Base-by-base conservation (phyloP, 2,329 filamentous ascomycete genomes). In the Pseudocercospora crystallina region DNA sequence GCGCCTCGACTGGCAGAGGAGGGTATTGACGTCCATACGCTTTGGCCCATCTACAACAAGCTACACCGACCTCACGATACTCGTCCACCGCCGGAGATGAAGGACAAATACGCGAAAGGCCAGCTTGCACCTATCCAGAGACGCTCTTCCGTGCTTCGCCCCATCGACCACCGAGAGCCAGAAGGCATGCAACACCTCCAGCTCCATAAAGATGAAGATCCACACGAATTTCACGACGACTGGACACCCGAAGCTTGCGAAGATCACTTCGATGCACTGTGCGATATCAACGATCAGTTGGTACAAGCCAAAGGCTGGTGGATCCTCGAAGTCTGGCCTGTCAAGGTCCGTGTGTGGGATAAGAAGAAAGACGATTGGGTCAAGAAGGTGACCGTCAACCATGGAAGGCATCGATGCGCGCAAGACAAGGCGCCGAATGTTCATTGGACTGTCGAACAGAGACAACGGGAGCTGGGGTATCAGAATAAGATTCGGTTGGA, bases 381-480 rank as follows among this genome's bases (percentile, higher is more conserved):
- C 43, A 73, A 72, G 59, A 64, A 62, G 20, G 54, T 71, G 0
- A 49, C 66, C 1, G 59, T 69, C 58, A 76, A 76, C 51, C 43
- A 71, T 31, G 73, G 72, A 0, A 56, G 67, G 32, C 67, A 69
- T 57, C 64, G 73, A 8, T 60, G 66, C 2, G 61, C 73, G 30
- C 59, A 67, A 4, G 71, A 74, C 36, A 26, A 48, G 5, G 62
- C 65, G 44, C 73, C 73, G 5, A 69, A 68, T 37, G 60, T 75
- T 61, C 73, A 76, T 55, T 76, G 73, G 73, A 75, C 72, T 8
- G 73, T 75, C 29, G 55, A 69, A 57, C 65, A 67, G 45, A 54
- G 69, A 20, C 67, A 71, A 39, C 51, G 65, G 10, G 65, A 71
- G 14, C 56, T 61, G 38, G 62, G 62, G 5, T 76, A 76, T 50